Evolutionary conservation across 768 basidiomycete species (phyloP), one percentile per base, ranked within the genome.

Genomic region (Lentinus tigrinus): DNA sequence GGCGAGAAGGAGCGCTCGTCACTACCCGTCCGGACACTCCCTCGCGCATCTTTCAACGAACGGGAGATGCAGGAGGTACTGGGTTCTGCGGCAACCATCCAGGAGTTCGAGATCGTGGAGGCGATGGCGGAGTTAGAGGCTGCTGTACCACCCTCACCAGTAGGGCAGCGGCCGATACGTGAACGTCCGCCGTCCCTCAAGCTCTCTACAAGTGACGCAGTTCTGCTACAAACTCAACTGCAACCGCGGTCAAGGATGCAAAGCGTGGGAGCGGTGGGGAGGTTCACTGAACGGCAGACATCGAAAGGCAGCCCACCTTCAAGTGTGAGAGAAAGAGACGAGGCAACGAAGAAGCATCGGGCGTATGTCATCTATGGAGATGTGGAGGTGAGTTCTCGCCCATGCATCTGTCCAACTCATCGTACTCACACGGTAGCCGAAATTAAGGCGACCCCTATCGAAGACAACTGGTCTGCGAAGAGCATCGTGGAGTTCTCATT

Each of bases 381-480:
- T 31, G 59, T 60, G 26, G 31, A 31, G 5, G 47, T 56, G 16
- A 24, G 23, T 34, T 24, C 36, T n/a, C 9, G n/a, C 16, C 5
- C 4, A n/a, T 21, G 11, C 49, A 13, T 8, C 40, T n/a, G 2
- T 1, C 28, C 13, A 38, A 24, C 7, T 24, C 26, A 21, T 47
- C 9, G 19, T 42, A 9, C 38, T 60, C 23, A 60, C 37, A 5
- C 24, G n/a, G 2, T 10, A 3, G 0, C 19, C n/a, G n/a, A n/a
- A n/a, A n/a, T n/a, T n/a, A n/a, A 61, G 60, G 49, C 53, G 34
- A 53, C 60, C 13, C 55, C 60, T 11, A 23, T 46, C 5, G 60
- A 61, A 11, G 60, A 61, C 51, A 54, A 56, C 40, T 61, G 60
- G 47, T 61, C 60, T n/a, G 52, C 55, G 17, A 61, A 56, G 60